These are phyloP conservation scores for Xerocomus spinulosus DNA, from an alignment of 768 basidiomycete species.

Conservation along the genomic window DNA sequence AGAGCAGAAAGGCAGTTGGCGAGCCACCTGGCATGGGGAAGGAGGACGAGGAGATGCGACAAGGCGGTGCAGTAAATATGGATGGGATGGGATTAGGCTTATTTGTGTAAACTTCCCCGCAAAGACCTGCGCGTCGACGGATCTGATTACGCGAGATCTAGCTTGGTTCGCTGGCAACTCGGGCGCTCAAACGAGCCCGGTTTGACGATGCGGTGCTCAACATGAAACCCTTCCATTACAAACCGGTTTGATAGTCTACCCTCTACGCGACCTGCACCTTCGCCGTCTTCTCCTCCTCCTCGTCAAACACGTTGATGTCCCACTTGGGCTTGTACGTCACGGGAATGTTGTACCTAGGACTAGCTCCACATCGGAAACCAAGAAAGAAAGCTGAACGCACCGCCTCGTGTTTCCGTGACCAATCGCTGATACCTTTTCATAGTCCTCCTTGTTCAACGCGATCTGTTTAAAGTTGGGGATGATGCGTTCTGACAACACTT, in stretches of 20 bases:
- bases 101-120: conserved; percentile 20
- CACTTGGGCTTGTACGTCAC: conserved; percentile 60
- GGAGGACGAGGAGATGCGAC: neutral
- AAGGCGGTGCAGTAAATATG: conserved; percentile 1
- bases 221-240: neutral
- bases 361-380: neutral
- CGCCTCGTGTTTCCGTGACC: no score
- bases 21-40: conserved; percentile 66
- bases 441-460: conserved; percentile 53
- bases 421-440: no score
- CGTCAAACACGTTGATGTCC: conserved; percentile 68
- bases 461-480: conserved; percentile 78
- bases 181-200: neutral
- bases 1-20: conserved; percentile 68
- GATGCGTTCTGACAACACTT: conserved; percentile 30
- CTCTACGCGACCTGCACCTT: no score
- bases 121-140: conserved; percentile 2
- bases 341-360: conserved; percentile 54
- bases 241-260: conserved; percentile 30
- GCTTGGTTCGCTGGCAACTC: neutral
- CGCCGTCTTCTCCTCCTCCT: conserved; percentile 50
- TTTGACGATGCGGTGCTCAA: neutral
- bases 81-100: conserved; percentile 7
- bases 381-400: conserved; percentile 10
- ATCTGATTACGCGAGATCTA: neutral